Percentiles rank a stretch among this genome's conserved stretches.
Conservation (phyloP, 495 filamentous ascomycete species). For the Annulohypoxylon maeteangense region DNA sequence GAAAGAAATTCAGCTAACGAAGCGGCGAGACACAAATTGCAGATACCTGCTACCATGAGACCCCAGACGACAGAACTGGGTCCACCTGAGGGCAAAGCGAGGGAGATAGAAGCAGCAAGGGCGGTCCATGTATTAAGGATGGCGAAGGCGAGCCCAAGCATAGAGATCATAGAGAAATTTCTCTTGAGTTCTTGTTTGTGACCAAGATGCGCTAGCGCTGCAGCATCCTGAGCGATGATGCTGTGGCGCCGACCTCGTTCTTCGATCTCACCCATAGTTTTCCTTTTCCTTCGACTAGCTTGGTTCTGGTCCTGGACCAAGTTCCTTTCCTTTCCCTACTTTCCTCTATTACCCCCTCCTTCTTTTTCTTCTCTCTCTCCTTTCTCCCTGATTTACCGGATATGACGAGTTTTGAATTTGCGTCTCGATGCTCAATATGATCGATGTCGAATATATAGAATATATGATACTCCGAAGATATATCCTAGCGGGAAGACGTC, state of each 20-base stretch:
- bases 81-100: slow-evolving; percentile 64
- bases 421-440: background rate
- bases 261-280: slow-evolving; percentile 19
- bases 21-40: slow-evolving; percentile 75
- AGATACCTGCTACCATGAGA: slow-evolving; percentile 74
- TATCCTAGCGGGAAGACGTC: background rate
- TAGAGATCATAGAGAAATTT: slow-evolving; percentile 66
- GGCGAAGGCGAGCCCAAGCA: slow-evolving; percentile 69
- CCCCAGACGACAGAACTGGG: slow-evolving; percentile 68
- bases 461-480: background rate
- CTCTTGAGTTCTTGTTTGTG: slow-evolving; percentile 70
- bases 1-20: slow-evolving; percentile 79
- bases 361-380: background rate
- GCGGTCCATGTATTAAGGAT: slow-evolving; percentile 71
- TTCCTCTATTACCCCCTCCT: background rate
- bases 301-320: background rate
- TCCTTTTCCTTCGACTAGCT: background rate
- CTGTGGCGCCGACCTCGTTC: slow-evolving; percentile 19
- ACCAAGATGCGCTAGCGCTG: slow-evolving; percentile 66
- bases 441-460: background rate
- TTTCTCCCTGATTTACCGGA: background rate
- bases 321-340: background rate
- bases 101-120: slow-evolving; percentile 62
- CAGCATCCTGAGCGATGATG: slow-evolving; percentile 54
- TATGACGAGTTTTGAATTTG: background rate